Conservation (phyloP, 345 rosid species). For the Salix caprea region DNA sequence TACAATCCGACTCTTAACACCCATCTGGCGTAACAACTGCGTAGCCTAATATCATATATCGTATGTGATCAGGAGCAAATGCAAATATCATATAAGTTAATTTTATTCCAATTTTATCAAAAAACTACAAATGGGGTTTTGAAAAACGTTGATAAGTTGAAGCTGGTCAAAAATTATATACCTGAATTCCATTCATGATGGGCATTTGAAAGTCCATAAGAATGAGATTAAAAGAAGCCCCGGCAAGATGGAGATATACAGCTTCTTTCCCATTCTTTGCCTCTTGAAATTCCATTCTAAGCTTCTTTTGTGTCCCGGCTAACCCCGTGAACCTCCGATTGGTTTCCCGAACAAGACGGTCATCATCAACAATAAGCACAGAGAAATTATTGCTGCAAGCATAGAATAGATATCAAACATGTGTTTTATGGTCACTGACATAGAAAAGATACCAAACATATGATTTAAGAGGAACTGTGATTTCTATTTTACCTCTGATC, state of each 20-base stretch:
- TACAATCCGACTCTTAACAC: not conserved
- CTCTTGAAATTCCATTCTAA: not conserved
- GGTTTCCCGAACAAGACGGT: not conserved
- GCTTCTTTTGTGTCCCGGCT: not conserved
- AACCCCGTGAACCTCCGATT: not conserved
- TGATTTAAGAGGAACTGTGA: not conserved
- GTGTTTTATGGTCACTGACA: not conserved
- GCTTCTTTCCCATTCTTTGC: not conserved
- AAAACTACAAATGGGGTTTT: not conserved
- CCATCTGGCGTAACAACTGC: not conserved
- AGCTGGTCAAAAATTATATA: not conserved
- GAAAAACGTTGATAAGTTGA: not conserved
- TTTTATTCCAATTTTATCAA: not conserved
- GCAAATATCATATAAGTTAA: not conserved
- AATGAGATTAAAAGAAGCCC: not conserved
- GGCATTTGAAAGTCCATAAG: not conserved
- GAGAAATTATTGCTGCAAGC: not conserved
- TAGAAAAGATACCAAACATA: not conserved
- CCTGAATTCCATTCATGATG: not conserved
- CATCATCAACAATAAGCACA: not conserved
- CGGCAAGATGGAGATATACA: not conserved
- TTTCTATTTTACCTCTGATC: not conserved
- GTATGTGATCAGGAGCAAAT: not conserved
- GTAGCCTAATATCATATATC: not conserved
- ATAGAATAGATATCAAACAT: not conserved